These are phyloP conservation scores for Petrea volubilis DNA, from an alignment of 257 asterid species.

Conservation along the genomic window DNA sequence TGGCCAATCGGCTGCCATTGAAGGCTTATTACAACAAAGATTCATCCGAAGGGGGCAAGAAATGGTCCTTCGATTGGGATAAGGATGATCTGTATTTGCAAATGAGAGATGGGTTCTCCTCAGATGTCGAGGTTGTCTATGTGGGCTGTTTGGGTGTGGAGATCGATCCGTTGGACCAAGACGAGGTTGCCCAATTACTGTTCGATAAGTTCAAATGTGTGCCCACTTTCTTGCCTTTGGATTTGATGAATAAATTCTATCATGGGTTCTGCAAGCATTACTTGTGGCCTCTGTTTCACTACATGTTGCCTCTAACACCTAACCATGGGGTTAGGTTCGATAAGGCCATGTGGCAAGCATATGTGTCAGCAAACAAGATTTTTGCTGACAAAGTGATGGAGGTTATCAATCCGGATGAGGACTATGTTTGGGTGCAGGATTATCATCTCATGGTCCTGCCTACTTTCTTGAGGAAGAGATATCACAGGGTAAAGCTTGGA, in stretches of 20 bases:
- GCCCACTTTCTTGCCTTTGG: constrained; percentile 68
- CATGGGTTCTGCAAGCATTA: constrained; percentile 88
- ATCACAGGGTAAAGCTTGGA: constrained; percentile 63
- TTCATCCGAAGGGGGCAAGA: constrained; percentile 21
- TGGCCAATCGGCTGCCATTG: constrained; percentile 81
- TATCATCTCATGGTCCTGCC: constrained; percentile 87
- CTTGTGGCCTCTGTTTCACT: constrained; percentile 84
- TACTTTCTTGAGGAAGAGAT: constrained; percentile 74
- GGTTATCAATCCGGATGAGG: constrained; percentile 74
- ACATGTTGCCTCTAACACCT: constrained; percentile 74
- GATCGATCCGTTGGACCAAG: constrained; percentile 64
- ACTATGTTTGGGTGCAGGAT: constrained; percentile 86
- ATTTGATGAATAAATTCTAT: constrained; percentile 55
- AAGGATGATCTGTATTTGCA: constrained; percentile 66
- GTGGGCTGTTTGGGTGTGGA: constrained; percentile 70
- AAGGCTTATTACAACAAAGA: constrained; percentile 37
- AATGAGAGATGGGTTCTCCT: constrained; percentile 65
- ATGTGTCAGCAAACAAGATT: constrained; percentile 74
- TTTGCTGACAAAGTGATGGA: constrained; percentile 89
- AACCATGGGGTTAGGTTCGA: constrained; percentile 76
- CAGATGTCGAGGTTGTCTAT: constrained; percentile 59
- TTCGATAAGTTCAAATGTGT: constrained; percentile 73
- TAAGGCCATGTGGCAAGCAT: constrained; percentile 66
- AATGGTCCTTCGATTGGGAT: constrained; percentile 83
- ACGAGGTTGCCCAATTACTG: constrained; percentile 65